Base-by-base conservation (phyloP, 202 grass and related monocot species). In the Elaeis oleifera region DNA sequence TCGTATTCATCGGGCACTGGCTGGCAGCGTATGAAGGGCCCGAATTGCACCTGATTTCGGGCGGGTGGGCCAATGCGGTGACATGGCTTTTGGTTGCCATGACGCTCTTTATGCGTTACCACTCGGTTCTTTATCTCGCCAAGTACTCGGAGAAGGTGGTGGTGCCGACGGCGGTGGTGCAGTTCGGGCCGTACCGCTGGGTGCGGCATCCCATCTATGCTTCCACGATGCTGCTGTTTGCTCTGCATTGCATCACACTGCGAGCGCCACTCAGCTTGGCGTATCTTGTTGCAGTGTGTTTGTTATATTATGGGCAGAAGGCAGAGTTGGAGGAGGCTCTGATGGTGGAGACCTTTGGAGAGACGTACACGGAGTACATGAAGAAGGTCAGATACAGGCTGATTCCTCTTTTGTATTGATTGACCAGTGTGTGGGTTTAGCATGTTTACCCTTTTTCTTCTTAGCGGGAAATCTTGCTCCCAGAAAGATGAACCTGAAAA, bases 81-180 rank as follows among this genome's bases (percentile, higher is more conserved):
- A n/a, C 23, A 50, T 73, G 70, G 70, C 50, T 54, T 53, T 50
- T 73, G 18, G 19, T 73, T 16, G n/a, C 16, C n/a, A 21, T 63
- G 59, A 52, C 58, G 26, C 59, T 73, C 1, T 73, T 73, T 28
- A 63, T 63, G 70, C 58, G 70, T 5, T 73, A 73, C 19, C 70
- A 73, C 39, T 73, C 70, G 1, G 59, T 73, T 21, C 70, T 73
- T 3, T 73, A 73, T 51, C 26, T 73, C 25, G 70, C 70, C 3
- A 73, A 73, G 5, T 73, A 73, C 15, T 73, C 70, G 1, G 70
- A 73, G 70, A 73, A 73, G 50, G 59, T 73, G 58, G 70, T 31
- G 14, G 70, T 63, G 24, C 70, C 70, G 1, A 63, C 25, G 19
- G 50, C 59, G 16, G 70, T 73, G 18, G 70, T 73, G 50, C 70